phyloP scores from a whole-genome alignment of 305 asterid species.

The Plantago lanceolata region DNA sequence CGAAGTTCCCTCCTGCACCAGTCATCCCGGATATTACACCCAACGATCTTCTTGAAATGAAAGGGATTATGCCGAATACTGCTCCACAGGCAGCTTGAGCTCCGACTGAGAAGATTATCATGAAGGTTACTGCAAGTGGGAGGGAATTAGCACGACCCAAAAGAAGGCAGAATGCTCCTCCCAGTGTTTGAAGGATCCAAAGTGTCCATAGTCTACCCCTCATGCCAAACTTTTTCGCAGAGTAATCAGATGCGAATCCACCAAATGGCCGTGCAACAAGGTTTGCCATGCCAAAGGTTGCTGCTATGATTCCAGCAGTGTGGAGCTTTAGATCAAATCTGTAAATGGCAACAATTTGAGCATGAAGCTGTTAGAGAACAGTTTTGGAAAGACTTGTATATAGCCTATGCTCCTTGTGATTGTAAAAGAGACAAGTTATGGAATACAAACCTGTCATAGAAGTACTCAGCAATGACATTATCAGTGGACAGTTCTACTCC shows the following conservation, averaged over 20 bases:
- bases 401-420: no score
- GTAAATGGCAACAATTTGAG: neutral
- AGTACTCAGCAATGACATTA: conserved; percentile 34
- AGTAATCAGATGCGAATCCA: conserved; percentile 30
- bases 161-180: conserved; percentile 35
- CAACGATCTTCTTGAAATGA: conserved; percentile 16
- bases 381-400: no score
- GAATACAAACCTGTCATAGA: conserved; percentile 26
- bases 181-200: conserved; percentile 33
- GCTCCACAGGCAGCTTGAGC: conserved; percentile 36
- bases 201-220: conserved; percentile 37
- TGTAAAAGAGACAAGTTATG: no score
- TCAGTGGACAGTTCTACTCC: conserved; percentile 37
- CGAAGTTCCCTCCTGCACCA: conserved; percentile 24
- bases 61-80: conserved; percentile 20
- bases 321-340: conserved; percentile 36
- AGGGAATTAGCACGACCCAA: conserved; percentile 32
- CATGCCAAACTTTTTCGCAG: conserved; percentile 34
- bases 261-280: conserved; percentile 34
- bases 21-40: conserved; percentile 22
- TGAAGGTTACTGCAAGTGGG: conserved; percentile 20
- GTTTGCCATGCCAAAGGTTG: conserved; percentile 36
- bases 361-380: no score
- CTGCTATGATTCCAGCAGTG: conserved; percentile 37
- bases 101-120: conserved; percentile 37